Evolutionary conservation across 2,329 filamentous ascomycete genomes (phyloP), one percentile per base, ranked within the genome.

Genomic region (Trichophyton schoenleinii): DNA sequence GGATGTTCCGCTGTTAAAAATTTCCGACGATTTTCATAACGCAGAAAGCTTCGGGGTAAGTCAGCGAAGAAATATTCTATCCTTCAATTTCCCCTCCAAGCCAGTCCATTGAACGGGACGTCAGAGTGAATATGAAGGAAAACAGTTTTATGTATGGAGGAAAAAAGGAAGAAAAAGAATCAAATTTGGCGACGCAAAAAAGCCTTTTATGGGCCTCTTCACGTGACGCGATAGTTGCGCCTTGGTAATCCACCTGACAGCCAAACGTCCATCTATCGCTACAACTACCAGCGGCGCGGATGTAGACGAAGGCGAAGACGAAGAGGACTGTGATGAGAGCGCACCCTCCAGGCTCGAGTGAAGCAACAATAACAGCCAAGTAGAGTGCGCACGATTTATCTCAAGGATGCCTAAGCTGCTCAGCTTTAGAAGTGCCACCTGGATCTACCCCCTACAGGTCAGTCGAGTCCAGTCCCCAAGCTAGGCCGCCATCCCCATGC

Each of bases 361-460:
- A 36, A 55, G 11, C n/a, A 15, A 55, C 9, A 6, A 31, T 36
- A 55, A 31, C 7, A 28, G 52, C 11, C 34, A 3, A 38, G n/a
- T 53, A 53, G 15, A 31, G 25, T 8, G 22, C 15, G 15, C n/a
- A 18, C 31, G 28, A 20, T 18, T n/a, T 31, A 22, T 28, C 15
- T 36, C 18, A 15, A 58, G 3, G 41, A 58, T 58, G 55, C 15
- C 36, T 36, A 58, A 13, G 28, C 55, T 42, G 25, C 22, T 65
- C 61, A 68, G 71, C 62, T 60, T 68, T 9, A 67, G 63, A 55
- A 69, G 69, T 61, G 74, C 75, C 59, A 73, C 74, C 20, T 79
- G 77, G 75, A 68, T 80, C 34, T 79, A 79, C 68, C 78, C 78
- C 42, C 59, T 80, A 46, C 74, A 75, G 68, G 78, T 79, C 69